Conservation (phyloP, 345 rosid species). For the Acer yangbiense region DNA sequence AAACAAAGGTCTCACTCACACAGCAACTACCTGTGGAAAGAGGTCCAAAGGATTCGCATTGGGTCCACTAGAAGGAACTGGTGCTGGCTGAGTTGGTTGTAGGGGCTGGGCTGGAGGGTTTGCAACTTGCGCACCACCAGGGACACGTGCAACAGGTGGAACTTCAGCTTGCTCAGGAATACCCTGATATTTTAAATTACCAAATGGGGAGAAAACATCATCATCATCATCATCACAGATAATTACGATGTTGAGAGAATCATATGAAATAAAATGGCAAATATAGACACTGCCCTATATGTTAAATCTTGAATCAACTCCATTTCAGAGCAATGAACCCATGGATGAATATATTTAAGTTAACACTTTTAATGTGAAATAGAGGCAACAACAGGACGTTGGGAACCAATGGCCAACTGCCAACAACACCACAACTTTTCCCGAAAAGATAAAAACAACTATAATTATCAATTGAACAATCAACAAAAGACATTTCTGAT, state of each 20-base stretch:
- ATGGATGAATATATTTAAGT: background rate
- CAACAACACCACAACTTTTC: background rate
- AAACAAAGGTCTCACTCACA: background rate
- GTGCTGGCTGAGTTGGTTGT: constrained; percentile 56
- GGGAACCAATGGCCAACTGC: background rate
- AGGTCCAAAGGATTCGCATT: constrained; percentile 89
- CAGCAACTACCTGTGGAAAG: constrained; percentile 78
- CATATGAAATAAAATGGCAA: background rate
- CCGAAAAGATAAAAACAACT: background rate
- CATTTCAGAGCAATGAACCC: background rate
- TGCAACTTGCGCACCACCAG: constrained; percentile 50
- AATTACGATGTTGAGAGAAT: background rate
- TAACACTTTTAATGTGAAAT: background rate
- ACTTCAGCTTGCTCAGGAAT: constrained; percentile 80
- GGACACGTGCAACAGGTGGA: constrained; percentile 49
- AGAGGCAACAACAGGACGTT: background rate
- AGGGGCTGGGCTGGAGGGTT: constrained; percentile 47
- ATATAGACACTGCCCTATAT: background rate
- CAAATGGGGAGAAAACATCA: background rate
- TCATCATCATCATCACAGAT: background rate
- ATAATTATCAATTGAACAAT: constrained; percentile 1
- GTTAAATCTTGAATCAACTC: no score
- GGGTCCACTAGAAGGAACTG: constrained; percentile 64
- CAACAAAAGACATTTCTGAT: background rate
- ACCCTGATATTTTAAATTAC: constrained; percentile 42